phyloP scores from a whole-genome alignment of 306 rosid species.

The Adenanthera pavonina region DNA sequence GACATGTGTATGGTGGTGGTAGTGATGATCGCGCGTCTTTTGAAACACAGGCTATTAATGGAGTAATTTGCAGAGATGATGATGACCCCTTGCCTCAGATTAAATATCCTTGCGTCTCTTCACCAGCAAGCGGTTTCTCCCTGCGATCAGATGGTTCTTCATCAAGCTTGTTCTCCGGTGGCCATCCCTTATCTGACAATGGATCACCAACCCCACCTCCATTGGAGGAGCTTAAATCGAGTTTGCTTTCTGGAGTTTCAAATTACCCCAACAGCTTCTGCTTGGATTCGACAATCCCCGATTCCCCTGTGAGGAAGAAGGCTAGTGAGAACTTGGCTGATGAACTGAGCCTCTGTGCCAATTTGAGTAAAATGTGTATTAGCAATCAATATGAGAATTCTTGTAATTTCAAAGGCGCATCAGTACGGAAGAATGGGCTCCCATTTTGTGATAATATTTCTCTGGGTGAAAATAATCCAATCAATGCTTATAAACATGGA shows the following conservation, averaged over 20 bases:
- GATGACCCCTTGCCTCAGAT: neutral
- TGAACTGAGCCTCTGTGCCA: neutral
- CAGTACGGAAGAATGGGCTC: slow-evolving; percentile 29
- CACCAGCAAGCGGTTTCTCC: slow-evolving; percentile 6
- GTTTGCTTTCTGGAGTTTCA: slow-evolving; percentile 28
- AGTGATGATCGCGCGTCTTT: slow-evolving; percentile 1
- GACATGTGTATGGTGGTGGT: neutral
- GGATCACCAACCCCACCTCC: slow-evolving; percentile 51
- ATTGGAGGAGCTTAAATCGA: slow-evolving; percentile 44
- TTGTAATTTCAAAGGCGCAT: slow-evolving; percentile 28
- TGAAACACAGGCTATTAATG: neutral
- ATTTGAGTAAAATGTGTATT: neutral
- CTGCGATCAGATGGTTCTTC: slow-evolving; percentile 20
- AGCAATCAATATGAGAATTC: slow-evolving; percentile 21
- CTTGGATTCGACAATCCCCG: slow-evolving; percentile 29
- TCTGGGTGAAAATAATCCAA: neutral
- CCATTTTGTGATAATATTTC: neutral
- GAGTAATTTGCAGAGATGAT: slow-evolving; percentile 7
- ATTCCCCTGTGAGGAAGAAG: slow-evolving; percentile 34
- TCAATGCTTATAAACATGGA: neutral
- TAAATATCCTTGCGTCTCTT: neutral
- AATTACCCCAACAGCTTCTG: slow-evolving; percentile 29
- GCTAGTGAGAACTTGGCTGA: slow-evolving; percentile 6
- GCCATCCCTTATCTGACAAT: slow-evolving; percentile 40
- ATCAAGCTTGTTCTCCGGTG: slow-evolving; percentile 6